A percentile compares a stretch with the other conserved stretches of the same genome.
Evolutionary conservation across 2,329 filamentous ascomycete genomes (phyloP).

Genomic region (Cercospora brassicicola): DNA sequence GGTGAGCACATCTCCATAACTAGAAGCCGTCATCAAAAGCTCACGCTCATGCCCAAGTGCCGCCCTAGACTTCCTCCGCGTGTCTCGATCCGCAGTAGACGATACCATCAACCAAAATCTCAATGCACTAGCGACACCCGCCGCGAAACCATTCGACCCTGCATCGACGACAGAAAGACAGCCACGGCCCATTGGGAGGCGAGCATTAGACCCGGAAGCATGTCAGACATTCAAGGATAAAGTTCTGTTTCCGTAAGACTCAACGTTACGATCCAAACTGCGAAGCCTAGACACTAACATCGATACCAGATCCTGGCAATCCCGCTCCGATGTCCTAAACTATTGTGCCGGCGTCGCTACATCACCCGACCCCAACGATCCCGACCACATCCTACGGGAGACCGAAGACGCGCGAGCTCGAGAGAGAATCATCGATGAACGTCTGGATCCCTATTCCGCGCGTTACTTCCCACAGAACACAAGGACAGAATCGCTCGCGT

Average conservation of each 20-base stretch:
- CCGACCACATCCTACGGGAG: slow-evolving; percentile 68
- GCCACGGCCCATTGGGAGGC: slow-evolving; percentile 50
- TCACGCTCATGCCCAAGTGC: slow-evolving; percentile 37
- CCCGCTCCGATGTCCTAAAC: slow-evolving; percentile 75
- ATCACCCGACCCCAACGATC: slow-evolving; percentile 82
- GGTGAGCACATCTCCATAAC: slow-evolving; percentile 38
- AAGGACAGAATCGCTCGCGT: slow-evolving; percentile 75
- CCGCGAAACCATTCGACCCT: slow-evolving; percentile 72
- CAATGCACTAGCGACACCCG: slow-evolving; percentile 80
- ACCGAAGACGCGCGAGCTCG: slow-evolving; percentile 68
- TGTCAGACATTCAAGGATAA: slow-evolving; percentile 73
- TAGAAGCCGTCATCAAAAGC: slow-evolving; percentile 15
- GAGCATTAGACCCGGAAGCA: slow-evolving; percentile 59
- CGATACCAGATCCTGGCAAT: slow-evolving; percentile 68
- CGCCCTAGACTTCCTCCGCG: slow-evolving; percentile 78
- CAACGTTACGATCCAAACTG: background rate
- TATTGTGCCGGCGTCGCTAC: slow-evolving; percentile 90
- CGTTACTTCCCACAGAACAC: slow-evolving; percentile 78
- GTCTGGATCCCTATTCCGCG: slow-evolving; percentile 86
- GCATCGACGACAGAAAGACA: slow-evolving; percentile 67
- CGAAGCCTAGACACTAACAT: background rate
- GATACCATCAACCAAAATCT: slow-evolving; percentile 92
- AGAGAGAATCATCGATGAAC: slow-evolving; percentile 77
- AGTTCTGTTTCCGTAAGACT: slow-evolving; percentile 68
- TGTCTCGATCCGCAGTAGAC: slow-evolving; percentile 82